phyloP scores from a whole-genome alignment of 768 basidiomycete species.

The Rhizopogon roseolus region DNA sequence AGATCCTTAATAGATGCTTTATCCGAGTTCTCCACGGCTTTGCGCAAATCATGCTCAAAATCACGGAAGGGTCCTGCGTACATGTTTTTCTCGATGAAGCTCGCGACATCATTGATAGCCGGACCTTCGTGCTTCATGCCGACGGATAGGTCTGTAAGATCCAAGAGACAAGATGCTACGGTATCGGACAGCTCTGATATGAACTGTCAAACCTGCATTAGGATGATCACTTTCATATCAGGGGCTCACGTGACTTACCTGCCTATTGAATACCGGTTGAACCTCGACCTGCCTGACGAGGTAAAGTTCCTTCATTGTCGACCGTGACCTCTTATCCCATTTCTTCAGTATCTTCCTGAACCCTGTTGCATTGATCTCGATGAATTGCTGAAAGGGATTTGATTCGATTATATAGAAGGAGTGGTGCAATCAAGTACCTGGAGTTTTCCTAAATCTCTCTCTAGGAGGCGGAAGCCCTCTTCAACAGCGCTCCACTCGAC shows the following conservation, averaged over 20 bases:
- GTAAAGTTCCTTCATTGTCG: slow-evolving; percentile 94
- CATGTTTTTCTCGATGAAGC: slow-evolving; percentile 55
- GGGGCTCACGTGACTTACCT: slow-evolving; percentile 43
- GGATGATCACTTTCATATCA: slow-evolving; percentile 8
- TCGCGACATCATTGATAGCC: slow-evolving; percentile 70
- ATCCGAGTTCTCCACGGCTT: slow-evolving; percentile 65
- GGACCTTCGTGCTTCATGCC: slow-evolving; percentile 77
- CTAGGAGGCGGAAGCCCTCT: slow-evolving; percentile 92
- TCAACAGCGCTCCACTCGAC: slow-evolving; percentile 96
- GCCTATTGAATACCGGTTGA: slow-evolving; percentile 97
- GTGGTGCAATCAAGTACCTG: slow-evolving; percentile 52
- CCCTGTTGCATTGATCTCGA: slow-evolving; percentile 95
- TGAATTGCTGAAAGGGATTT: slow-evolving; percentile 67
- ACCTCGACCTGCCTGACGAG: slow-evolving; percentile 95
- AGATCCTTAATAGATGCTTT: slow-evolving; percentile 60
- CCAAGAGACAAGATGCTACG: slow-evolving; percentile 77
- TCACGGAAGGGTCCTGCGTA: slow-evolving; percentile 78
- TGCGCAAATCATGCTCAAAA: slow-evolving; percentile 82
- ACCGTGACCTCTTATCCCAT: slow-evolving; percentile 95
- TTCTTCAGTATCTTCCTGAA: slow-evolving; percentile 98
- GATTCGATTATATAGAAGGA: slow-evolving; percentile 12
- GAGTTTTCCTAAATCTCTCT: slow-evolving; percentile 90
- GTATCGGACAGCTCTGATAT: slow-evolving; percentile 94
- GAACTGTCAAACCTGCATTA: slow-evolving; percentile 46
- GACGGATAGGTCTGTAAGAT: slow-evolving; percentile 70